Evolutionary conservation across 1,139 yeast genomes (phyloP), one percentile per base, ranked within the genome.

Genomic region (Geotrichum carabidarum): DNA sequence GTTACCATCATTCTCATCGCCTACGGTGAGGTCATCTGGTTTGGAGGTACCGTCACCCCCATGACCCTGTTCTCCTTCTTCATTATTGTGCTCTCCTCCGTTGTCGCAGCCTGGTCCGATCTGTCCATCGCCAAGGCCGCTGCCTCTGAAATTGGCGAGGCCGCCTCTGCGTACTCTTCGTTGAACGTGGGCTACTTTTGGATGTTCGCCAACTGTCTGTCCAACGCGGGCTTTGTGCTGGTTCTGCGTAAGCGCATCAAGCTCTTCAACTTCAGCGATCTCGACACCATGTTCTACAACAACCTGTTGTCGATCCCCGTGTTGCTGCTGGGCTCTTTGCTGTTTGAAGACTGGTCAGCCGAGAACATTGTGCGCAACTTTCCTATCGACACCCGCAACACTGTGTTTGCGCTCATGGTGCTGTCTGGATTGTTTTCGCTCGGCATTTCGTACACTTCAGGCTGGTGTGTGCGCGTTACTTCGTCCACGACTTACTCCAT

Each of bases 401-500:
- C 91, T 43, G 80, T 88, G 59, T 78, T 89, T 62, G 60, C 78
- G 48, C 90, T 95, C 63, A 91, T 94, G 96, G 67, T 93, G 61
- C 80, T 91, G 67, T 87, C 97, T 47, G 99, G 99, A 71, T 80
- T 87, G 63, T 86, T 95, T 44, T 86, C 98, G 36, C 95, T 93
- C 56, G 97, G 95, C 74, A 93, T 94, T 69, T 90, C 98, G 48
- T 93, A 94, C 80, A 89, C 97, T 73, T 89, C 98, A 34, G 99
- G 97, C 59, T 93, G 99, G 99, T 93, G 99, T 81, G 96, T 93
- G 60, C 88, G 99, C 77, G 98, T 91, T 61, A 94, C 99, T 46
- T 89, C 97, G 17, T 90, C 98, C 36, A 93, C 99, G 57, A 93
- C 99, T 55, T 93, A 93, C 76, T 88, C 96, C 53, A 93, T 93